Percentiles rank a stretch among this genome's conserved stretches.
Conservation (phyloP, 2,329 filamentous ascomycete species). For the Trichophaea hybrida region DNA sequence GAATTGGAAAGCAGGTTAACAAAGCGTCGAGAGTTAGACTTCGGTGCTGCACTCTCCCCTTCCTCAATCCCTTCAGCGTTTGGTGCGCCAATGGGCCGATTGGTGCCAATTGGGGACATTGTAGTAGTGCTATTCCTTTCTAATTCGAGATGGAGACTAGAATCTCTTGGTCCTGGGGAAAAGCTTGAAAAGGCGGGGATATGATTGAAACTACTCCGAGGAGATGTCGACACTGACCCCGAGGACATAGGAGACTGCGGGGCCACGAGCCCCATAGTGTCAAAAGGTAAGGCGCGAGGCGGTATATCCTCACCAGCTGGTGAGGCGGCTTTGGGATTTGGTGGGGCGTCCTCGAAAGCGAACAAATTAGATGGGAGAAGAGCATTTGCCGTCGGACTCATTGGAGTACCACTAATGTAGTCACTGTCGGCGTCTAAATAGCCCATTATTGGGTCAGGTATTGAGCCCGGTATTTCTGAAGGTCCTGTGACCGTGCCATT, state of each 20-base stretch:
- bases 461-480: constrained; percentile 6
- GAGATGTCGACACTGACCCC: constrained; percentile 26
- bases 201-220: constrained; percentile 26
- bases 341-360: constrained; percentile 47
- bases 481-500: constrained; percentile 35
- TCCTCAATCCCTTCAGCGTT: background rate
- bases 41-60: constrained; percentile 14
- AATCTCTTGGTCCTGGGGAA: constrained; percentile 7
- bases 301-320: constrained; percentile 27
- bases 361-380: constrained; percentile 56
- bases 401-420: constrained; percentile 50
- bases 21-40: constrained; percentile 16
- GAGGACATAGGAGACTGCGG: constrained; percentile 50
- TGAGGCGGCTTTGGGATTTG: constrained; percentile 31
- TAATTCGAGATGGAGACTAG: background rate
- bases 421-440: constrained; percentile 26
- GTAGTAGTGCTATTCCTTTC: constrained; percentile 3
- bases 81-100: constrained; percentile 13
- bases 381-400: constrained; percentile 62
- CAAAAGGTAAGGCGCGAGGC: constrained; percentile 13
- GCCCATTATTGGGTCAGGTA: constrained; percentile 11
- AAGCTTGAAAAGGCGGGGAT: constrained; percentile 24
- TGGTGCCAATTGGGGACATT: constrained; percentile 21
- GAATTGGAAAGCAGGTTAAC: constrained; percentile 24
- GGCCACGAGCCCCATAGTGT: constrained; percentile 30